phyloP scores from a whole-genome alignment of 768 basidiomycete species.

The Phlebiopsis flavidoalba region DNA sequence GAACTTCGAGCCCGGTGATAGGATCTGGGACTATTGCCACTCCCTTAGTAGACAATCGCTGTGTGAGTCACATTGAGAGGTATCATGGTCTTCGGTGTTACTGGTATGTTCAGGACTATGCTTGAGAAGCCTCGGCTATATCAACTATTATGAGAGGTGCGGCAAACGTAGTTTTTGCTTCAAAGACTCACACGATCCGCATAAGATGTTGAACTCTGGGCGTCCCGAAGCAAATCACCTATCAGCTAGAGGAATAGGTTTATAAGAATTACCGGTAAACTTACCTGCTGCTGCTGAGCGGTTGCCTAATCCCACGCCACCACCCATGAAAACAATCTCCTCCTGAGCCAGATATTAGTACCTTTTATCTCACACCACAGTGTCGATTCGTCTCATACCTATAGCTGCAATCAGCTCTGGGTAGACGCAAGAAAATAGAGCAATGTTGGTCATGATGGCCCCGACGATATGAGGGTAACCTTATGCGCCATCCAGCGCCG shows the following conservation, averaged over 20 bases:
- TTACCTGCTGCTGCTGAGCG: constrained; percentile 67
- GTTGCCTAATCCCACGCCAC: constrained; percentile 83
- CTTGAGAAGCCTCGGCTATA: constrained; percentile 73
- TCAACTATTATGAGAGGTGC: not conserved
- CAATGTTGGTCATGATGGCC: constrained; percentile 84
- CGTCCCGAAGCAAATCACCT: not conserved
- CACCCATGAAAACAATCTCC: constrained; percentile 86
- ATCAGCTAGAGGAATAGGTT: not conserved
- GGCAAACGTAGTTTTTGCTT: not conserved
- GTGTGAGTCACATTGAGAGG: constrained; percentile 88
- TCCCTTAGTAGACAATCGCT: constrained; percentile 63
- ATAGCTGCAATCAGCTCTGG: constrained; percentile 50
- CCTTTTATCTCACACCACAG: not conserved
- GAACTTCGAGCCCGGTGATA: constrained; percentile 25
- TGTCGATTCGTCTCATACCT: constrained; percentile 7
- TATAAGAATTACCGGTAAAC: too few species aligned
- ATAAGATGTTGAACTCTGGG: constrained; percentile 74
- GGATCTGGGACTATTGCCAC: constrained; percentile 49
- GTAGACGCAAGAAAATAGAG: constrained; percentile 33
- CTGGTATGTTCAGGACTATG: constrained; percentile 71
- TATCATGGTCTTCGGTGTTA: constrained; percentile 68
- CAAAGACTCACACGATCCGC: constrained; percentile 67
- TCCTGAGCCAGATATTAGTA: constrained; percentile 27
- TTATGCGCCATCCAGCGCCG: constrained; percentile 54
- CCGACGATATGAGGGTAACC: constrained; percentile 68